Evolutionary conservation across 495 filamentous ascomycete genomes (phyloP).

Genomic region (Evansstolkia leycettana): DNA sequence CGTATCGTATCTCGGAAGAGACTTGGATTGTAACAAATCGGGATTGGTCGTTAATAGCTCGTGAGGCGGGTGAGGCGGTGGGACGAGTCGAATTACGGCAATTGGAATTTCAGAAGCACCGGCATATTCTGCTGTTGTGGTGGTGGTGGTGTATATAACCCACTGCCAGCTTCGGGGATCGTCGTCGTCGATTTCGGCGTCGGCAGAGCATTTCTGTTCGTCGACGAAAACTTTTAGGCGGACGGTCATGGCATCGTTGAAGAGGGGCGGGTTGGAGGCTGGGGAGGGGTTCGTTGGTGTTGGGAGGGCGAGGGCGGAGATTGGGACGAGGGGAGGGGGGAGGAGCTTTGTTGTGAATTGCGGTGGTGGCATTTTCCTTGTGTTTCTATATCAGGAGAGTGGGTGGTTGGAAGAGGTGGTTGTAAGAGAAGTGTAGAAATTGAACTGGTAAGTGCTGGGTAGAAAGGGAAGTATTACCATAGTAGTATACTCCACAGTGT

Average conservation of each 20-base stretch:
- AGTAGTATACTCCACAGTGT: no score
- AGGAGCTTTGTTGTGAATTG: conserved; percentile 6
- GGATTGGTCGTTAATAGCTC: conserved; percentile 20
- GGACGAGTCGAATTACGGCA: conserved; percentile 66
- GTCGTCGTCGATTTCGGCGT: conserved; percentile 67
- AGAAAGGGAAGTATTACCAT: no score
- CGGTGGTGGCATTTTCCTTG: not conserved
- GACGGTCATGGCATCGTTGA: conserved; percentile 68
- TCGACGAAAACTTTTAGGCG: conserved; percentile 64
- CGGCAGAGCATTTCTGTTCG: conserved; percentile 57
- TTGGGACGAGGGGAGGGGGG: conserved; percentile 14
- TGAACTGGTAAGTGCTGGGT: no score
- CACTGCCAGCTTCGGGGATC: conserved; percentile 72
- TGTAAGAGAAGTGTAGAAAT: no score
- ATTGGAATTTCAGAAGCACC: no score
- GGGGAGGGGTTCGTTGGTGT: conserved; percentile 9
- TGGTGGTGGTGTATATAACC: conserved; percentile 51
- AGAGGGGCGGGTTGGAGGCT: conserved; percentile 38
- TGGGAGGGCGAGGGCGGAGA: conserved; percentile 11
- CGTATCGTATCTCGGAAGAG: conserved; percentile 9
- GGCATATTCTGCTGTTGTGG: no score
- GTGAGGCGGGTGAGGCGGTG: conserved; percentile 57
- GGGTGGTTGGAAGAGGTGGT: no score
- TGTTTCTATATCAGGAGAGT: no score
- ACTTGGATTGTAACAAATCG: not conserved